Evolutionary conservation across 768 basidiomycete genomes (phyloP), one percentile per base, ranked within the genome.

Genomic region (Tricholoma terreum): DNA sequence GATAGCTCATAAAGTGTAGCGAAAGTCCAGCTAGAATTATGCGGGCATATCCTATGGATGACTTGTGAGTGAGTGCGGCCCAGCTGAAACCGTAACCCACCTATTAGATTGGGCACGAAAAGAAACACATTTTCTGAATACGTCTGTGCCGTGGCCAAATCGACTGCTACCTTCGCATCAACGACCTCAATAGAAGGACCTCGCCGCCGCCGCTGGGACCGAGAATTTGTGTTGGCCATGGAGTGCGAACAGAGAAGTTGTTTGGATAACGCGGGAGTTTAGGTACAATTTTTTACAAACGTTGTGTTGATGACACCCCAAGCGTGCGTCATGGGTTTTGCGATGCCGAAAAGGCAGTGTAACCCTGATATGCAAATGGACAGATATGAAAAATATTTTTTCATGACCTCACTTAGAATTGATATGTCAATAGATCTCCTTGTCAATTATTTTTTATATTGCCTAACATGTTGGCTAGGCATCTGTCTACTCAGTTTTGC

Each of bases 41-140:
- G 42, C 97, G 89, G 24, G 86, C 80, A 71, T 99, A 99, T 31
- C 94, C 94, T 95, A 69, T 30, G 50, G 38, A 36, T 54, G 54
- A 51, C 50, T 52, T 51, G 43, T 19, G 22, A 35, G 56, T 11
- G 54, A 50, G 35, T 33, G 19, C 21, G 54, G 30, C 51, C 59
- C 55, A 40, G 38, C 51, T 8, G n/a, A 31, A 49, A 4, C 53
- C 51, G 30, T 22, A 34, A 73, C 87, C 64, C 64, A 87, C 93
- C 96, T 70, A 99, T 98, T 67, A 99, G 78, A 74, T 99, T 99
- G 36, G 97, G 95, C 14, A 94, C 83, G 75, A 98, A 99, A 52
- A 98, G 84, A 72, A 96, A 99, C 62, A 98, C 90, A 71, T 98
- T 98, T 77, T 99, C 97, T 34, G 90, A 87, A 63, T 91, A 91